phyloP scores from a whole-genome alignment of 257 asterid genomes.

The Scutellaria barbata region DNA sequence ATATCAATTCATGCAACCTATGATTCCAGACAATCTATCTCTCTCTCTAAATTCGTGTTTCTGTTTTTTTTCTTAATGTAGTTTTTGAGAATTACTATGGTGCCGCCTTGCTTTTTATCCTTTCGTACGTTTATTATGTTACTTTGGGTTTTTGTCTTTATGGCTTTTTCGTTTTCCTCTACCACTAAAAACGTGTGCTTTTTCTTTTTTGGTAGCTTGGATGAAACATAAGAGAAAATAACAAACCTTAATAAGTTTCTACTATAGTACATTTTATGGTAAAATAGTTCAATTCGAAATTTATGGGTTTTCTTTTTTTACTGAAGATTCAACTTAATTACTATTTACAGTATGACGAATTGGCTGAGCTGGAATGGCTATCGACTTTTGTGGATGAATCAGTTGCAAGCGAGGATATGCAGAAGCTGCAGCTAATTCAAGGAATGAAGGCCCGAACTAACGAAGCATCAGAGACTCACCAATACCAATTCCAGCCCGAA shows the following conservation, averaged over 20 bases:
- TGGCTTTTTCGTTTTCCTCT: slow-evolving; percentile 43
- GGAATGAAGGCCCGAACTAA: slow-evolving; percentile 56
- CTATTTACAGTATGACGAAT: slow-evolving; percentile 62
- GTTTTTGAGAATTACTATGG: slow-evolving; percentile 24
- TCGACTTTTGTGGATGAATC: slow-evolving; percentile 88
- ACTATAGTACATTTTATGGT: no score
- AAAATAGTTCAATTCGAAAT: no score
- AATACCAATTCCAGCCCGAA: slow-evolving; percentile 59
- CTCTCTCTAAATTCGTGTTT: neutral
- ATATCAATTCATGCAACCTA: slow-evolving; percentile 28
- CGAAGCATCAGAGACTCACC: slow-evolving; percentile 45
- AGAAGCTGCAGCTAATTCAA: slow-evolving; percentile 63
- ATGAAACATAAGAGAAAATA: neutral
- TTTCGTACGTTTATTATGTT: slow-evolving; percentile 27
- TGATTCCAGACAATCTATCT: neutral
- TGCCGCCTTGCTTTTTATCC: slow-evolving; percentile 39
- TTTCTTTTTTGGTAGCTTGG: slow-evolving; percentile 33
- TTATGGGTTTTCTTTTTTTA: neutral
- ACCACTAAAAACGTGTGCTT: slow-evolving; percentile 34
- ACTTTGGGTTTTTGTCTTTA: slow-evolving; percentile 18
- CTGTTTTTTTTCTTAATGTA: neutral
- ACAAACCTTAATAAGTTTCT: neutral
- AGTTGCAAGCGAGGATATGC: slow-evolving; percentile 71
- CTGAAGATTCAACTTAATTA: neutral
- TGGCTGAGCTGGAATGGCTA: slow-evolving; percentile 93